A percentile compares a stretch with the other conserved stretches of the same genome.
phyloP scores from a whole-genome alignment of 1,139 yeast species.

The Sugiyamaella novakii region DNA sequence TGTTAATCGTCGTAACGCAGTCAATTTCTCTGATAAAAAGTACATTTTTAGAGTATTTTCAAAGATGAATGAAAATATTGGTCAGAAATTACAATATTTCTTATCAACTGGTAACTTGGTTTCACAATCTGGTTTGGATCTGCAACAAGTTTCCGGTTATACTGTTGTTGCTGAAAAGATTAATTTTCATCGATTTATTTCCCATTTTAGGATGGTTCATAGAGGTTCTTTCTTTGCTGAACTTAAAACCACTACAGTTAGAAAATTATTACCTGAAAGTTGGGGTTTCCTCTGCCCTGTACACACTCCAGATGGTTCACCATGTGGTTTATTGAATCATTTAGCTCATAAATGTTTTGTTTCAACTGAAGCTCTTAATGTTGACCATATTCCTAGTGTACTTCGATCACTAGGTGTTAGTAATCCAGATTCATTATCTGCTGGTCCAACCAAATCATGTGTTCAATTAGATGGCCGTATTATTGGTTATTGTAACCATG shows the following conservation, averaged over 20 bases:
- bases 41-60: conserved; percentile 78
- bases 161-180: conserved; percentile 99
- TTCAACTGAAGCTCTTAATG: conserved; percentile 75
- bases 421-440: conserved; percentile 68
- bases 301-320: conserved; percentile 99
- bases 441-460: conserved; percentile 86
- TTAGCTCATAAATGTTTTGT: conserved; percentile 92
- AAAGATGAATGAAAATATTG: conserved; percentile 89
- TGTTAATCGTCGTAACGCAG: conserved; percentile 76
- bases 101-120: conserved; percentile 96
- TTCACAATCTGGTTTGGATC: conserved; percentile 94
- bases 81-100: conserved; percentile 91
- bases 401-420: conserved; percentile 79
- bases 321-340: conserved; percentile 97
- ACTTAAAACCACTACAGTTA: conserved; percentile 93
- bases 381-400: conserved; percentile 65
- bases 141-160: conserved; percentile 97
- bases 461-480: conserved; percentile 92
- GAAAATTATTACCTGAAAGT: conserved; percentile 94
- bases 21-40: conserved; percentile 79
- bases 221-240: conserved; percentile 99
- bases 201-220: conserved; percentile 99
- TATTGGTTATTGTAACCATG: conserved; percentile 93
- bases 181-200: conserved; percentile 91
- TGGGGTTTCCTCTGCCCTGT: conserved; percentile 99